Evolutionary conservation across 805 yeast genomes (phyloP).

Genomic region (Starmerella riodocensis): DNA sequence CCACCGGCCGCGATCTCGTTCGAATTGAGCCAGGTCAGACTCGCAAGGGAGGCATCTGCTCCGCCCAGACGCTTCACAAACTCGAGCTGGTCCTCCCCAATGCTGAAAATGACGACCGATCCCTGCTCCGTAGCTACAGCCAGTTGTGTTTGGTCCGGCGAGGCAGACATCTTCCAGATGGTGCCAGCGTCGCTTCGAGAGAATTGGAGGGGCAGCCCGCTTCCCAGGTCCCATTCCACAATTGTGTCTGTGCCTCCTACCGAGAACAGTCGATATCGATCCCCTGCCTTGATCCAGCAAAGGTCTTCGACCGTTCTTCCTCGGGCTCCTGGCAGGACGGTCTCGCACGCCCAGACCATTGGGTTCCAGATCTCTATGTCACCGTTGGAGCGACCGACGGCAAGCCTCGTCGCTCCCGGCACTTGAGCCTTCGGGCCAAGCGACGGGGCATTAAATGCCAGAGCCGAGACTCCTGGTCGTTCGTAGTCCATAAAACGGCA

Average conservation of each 20-base stretch:
- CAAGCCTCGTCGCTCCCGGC: slow-evolving; percentile 48
- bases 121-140: slow-evolving; percentile 97
- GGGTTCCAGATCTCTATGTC: slow-evolving; percentile 95
- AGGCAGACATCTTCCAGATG: slow-evolving; percentile 75
- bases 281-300: slow-evolving; percentile 46
- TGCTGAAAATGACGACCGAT: slow-evolving; percentile 65
- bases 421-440: slow-evolving; percentile 35
- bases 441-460: slow-evolving; percentile 54
- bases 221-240: slow-evolving; percentile 80
- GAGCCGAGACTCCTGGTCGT: slow-evolving; percentile 71
- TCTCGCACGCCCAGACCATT: slow-evolving; percentile 63
- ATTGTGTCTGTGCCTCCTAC: slow-evolving; percentile 86
- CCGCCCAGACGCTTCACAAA: slow-evolving; percentile 55
- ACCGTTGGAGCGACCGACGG: slow-evolving; percentile 88
- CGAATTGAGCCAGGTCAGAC: slow-evolving; percentile 61
- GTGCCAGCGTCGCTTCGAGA: slow-evolving; percentile 87
- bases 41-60: slow-evolving; percentile 56
- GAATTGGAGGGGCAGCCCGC: slow-evolving; percentile 59
- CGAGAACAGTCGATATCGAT: slow-evolving; percentile 63
- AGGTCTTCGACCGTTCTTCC: slow-evolving; percentile 83
- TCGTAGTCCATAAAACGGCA: slow-evolving; percentile 82
- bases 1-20: slow-evolving; percentile 77
- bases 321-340: slow-evolving; percentile 57
- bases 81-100: slow-evolving; percentile 82
- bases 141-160: slow-evolving; percentile 45